Evolutionary conservation across 768 basidiomycete species (phyloP).

Genomic region (Phaeotremella fagi): DNA sequence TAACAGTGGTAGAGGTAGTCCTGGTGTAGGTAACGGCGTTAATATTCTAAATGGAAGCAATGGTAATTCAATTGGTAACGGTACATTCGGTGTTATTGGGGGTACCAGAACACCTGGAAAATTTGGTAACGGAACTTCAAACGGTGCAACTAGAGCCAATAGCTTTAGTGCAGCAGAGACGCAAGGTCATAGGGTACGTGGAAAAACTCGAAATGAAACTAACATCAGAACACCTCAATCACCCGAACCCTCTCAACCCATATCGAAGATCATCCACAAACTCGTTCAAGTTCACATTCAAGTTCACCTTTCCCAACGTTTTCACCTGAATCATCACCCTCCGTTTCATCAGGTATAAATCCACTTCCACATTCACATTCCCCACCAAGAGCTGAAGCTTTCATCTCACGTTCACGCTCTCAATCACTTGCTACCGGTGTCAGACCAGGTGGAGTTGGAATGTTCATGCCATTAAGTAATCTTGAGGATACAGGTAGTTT

Average conservation of each 20-base stretch:
- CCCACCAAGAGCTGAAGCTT: slow-evolving; percentile 35
- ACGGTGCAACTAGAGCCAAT: slow-evolving; percentile 35
- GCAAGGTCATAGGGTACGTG: slow-evolving; percentile 9
- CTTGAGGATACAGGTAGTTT: slow-evolving; percentile 22
- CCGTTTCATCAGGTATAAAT: slow-evolving; percentile 12
- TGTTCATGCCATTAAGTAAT: slow-evolving; percentile 33
- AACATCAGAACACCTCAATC: slow-evolving; percentile 16
- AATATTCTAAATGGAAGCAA: too few relatives aligned
- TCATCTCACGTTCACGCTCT: slow-evolving; percentile 37
- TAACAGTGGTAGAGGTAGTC: slow-evolving; percentile 25
- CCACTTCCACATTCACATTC: slow-evolving; percentile 22
- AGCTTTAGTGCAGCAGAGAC: slow-evolving; percentile 42
- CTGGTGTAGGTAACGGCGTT: slow-evolving; percentile 14
- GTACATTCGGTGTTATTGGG: slow-evolving; percentile 41
- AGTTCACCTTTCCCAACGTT: slow-evolving; percentile 42
- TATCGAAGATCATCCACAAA: slow-evolving; percentile 30
- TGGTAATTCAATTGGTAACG: too few relatives aligned
- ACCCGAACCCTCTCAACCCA: slow-evolving; percentile 34
- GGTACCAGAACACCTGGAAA: slow-evolving; percentile 30
- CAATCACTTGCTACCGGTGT: slow-evolving; percentile 41
- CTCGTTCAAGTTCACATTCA: slow-evolving; percentile 24
- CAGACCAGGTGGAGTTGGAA: slow-evolving; percentile 20
- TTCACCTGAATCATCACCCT: slow-evolving; percentile 39
- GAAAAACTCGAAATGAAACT: background rate
- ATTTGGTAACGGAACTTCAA: slow-evolving; percentile 15